A percentile compares a stretch with the other conserved stretches of the same genome.
Conservation (phyloP, 345 rosid genomes). For the Populus tremula region DNA sequence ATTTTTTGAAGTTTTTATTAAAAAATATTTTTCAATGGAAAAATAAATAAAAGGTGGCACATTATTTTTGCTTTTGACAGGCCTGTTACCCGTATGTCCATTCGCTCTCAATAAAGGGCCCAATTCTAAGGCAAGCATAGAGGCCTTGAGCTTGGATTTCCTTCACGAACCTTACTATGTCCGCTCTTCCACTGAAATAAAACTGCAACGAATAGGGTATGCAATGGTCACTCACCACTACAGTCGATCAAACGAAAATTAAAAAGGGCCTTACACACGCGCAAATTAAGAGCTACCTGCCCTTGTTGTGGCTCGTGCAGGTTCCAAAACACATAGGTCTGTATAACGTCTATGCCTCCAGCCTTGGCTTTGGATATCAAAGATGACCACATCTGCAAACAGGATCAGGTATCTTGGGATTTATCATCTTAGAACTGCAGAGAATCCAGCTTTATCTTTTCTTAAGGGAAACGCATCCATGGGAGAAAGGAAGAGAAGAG, state of each 20-base stretch:
- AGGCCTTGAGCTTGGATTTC: constrained; percentile 76
- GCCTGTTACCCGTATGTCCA: constrained; percentile 76
- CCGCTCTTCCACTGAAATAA: constrained; percentile 76
- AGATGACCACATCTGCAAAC: constrained; percentile 81
- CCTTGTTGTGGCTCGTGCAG: constrained; percentile 72
- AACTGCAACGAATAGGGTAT: constrained; percentile 37
- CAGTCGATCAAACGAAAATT: neutral
- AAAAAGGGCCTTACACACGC: too few species aligned
- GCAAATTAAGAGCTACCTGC: constrained; percentile 40
- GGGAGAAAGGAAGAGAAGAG: neutral
- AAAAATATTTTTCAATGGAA: too few species aligned
- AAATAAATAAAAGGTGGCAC: too few species aligned
- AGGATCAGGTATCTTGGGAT: too few species aligned
- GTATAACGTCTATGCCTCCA: constrained; percentile 85
- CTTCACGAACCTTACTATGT: constrained; percentile 67
- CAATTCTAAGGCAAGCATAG: constrained; percentile 74
- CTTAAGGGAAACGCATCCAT: too few species aligned
- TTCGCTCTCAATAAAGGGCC: constrained; percentile 78
- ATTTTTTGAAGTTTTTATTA: too few species aligned
- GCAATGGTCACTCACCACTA: too few species aligned
- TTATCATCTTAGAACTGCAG: neutral
- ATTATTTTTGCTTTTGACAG: neutral
- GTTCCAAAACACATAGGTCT: constrained; percentile 93
- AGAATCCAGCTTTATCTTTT: neutral
- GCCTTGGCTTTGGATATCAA: constrained; percentile 74